Evolutionary conservation across 2,329 filamentous ascomycete genomes (phyloP).

Genomic region (Aspergillus carbonarius): DNA sequence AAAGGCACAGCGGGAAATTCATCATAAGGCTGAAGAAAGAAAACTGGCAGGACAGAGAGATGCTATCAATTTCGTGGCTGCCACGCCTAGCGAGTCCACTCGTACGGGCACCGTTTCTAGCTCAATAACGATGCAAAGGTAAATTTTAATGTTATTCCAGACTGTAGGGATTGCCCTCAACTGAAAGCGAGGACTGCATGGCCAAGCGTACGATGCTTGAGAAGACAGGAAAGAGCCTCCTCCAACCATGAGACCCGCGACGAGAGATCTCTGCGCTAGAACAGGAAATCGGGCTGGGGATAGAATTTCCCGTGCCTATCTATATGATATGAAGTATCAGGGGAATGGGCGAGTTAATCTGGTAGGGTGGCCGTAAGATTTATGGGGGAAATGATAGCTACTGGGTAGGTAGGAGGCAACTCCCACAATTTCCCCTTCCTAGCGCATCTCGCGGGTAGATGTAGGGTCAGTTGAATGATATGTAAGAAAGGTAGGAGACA

Average conservation of each 20-base stretch:
- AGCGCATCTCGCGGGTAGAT: too few species aligned
- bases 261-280: background rate
- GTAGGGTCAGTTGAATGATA: too few species aligned
- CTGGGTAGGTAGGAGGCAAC: too few species aligned
- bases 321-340: too few species aligned
- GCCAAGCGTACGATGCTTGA: background rate
- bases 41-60: conserved; percentile 34
- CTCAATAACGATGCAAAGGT: conserved; percentile 7
- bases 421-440: too few species aligned
- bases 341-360: too few species aligned
- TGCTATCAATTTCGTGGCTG: conserved; percentile 42
- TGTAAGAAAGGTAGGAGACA: background rate
- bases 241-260: background rate
- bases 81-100: conserved; percentile 7
- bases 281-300: background rate
- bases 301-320: background rate
- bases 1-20: conserved; percentile 42
- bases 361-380: too few species aligned
- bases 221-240: background rate
- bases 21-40: conserved; percentile 36
- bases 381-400: too few species aligned
- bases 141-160: background rate
- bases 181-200: background rate
- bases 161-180: background rate
- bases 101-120: conserved; percentile 3